Conservation (phyloP, 495 filamentous ascomycete genomes). For the Podospora sp. region DNA sequence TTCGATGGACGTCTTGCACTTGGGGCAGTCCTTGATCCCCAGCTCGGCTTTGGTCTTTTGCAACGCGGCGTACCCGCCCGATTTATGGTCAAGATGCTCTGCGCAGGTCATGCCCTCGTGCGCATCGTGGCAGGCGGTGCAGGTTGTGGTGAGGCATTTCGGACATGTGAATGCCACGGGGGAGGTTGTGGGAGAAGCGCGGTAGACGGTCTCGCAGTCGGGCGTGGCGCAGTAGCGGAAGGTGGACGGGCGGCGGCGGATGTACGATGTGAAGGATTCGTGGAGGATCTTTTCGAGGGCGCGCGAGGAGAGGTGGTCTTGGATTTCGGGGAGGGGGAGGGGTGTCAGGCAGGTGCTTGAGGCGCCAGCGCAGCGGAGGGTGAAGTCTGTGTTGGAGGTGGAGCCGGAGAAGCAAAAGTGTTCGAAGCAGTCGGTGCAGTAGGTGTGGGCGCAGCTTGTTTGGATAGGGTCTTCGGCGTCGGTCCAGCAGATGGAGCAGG, state of each 20-base stretch:
- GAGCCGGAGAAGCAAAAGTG: slow-evolving; percentile 35
- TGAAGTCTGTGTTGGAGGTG: slow-evolving; percentile 18
- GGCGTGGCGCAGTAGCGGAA: slow-evolving; percentile 46
- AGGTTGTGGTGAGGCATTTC: slow-evolving; percentile 39
- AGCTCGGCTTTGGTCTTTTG: slow-evolving; percentile 33
- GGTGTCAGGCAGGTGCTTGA: slow-evolving; percentile 29
- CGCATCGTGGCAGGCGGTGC: slow-evolving; percentile 41
- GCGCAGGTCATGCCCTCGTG: slow-evolving; percentile 45
- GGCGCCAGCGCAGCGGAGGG: slow-evolving; percentile 38
- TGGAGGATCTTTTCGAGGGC: slow-evolving; percentile 46
- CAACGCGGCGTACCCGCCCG: slow-evolving; percentile 34
- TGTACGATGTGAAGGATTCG: slow-evolving; percentile 41
- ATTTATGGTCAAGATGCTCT: slow-evolving; percentile 35
- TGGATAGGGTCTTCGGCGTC: slow-evolving; percentile 41
- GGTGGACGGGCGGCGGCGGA: slow-evolving; percentile 36
- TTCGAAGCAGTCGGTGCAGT: slow-evolving; percentile 51
- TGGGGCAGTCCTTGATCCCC: slow-evolving; percentile 34
- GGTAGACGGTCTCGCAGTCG: slow-evolving; percentile 48
- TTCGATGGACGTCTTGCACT: slow-evolving; percentile 29
- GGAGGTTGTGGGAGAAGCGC: slow-evolving; percentile 15
- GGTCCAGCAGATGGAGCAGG: slow-evolving; percentile 48
- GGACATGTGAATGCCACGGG: slow-evolving; percentile 37
- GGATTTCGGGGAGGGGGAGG: slow-evolving; percentile 40
- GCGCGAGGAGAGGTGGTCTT: slow-evolving; percentile 36
- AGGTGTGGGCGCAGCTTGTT: slow-evolving; percentile 47